Base-by-base conservation (phyloP, 2,329 filamentous ascomycete species). In the Daldinia eschscholtzii region DNA sequence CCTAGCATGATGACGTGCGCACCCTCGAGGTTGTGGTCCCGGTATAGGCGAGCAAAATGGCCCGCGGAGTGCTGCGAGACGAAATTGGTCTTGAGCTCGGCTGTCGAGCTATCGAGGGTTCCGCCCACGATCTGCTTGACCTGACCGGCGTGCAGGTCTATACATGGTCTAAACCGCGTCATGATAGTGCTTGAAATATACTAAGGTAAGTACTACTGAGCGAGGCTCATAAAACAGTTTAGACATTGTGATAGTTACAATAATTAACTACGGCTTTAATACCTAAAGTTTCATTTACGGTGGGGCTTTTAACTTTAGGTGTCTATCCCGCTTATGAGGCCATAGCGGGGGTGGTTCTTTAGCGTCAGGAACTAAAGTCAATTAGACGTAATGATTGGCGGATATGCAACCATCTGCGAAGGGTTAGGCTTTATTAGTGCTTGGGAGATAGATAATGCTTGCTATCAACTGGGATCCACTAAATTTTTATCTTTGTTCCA, bases 111-210 rank as follows among this genome's bases (percentile, higher is more conserved):
- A 81, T 92, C 91, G 70, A 99, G 87, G 1, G 96, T 98, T 67
- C 96, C 95, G 74, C 96, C 96, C 44, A 99, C 94, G 75, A 99
- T 99, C 81, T 99, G 96, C 84, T 99, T 99, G 67, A 99, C 96
- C 79, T 95, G 91, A 13, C 96, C 96, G n/a, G 94, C 91, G 81
- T 99, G 96, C 60, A 99, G 88, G 82, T 99, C 96, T 81, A 99
- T 98, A 79, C 96, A 99, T 20, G 96, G 96, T 42, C 96, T 88
- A 78, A 99, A 99, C 74, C 91, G 90, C 2, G 96, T 98, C 96
- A 99, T 97, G 48, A 70, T 83, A 63, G 33, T 35, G 33, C 5
- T 35, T 35, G 6, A 9, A 10, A 9, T 35, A 33, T 33, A 9
- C 35, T 12, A 12, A 15, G 13, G 35, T 39, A 13, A 2, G 12